Conservation (phyloP, 495 filamentous ascomycete species). For the Astrothelium macrocarpum region DNA sequence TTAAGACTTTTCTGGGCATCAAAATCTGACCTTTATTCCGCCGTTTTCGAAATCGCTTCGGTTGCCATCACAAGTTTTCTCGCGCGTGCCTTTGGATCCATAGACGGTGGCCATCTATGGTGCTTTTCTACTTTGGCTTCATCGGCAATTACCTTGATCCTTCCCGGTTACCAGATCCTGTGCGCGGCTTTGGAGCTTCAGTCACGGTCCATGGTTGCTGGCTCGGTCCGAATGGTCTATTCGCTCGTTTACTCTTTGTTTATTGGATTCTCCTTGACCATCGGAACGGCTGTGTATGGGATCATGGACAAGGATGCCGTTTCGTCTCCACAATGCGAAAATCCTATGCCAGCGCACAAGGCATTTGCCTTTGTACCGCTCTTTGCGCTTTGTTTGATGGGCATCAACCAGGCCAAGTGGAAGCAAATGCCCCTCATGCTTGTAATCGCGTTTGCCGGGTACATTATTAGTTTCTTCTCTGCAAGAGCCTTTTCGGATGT, state of each 20-base stretch:
- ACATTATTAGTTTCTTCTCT: constrained; percentile 12
- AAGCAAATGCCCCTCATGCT: constrained; percentile 8
- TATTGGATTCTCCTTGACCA: constrained; percentile 11
- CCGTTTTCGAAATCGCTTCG: constrained; percentile 6
- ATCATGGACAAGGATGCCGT: constrained; percentile 9
- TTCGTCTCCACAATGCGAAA: constrained; percentile 3
- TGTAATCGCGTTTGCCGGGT: constrained; percentile 6
- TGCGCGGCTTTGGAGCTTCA: constrained; percentile 10
- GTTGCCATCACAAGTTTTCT: constrained; percentile 6
- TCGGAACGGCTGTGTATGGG: constrained; percentile 11
- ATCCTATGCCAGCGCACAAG: constrained; percentile 6
- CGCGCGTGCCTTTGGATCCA: constrained; percentile 6
- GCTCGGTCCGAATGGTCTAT: constrained; percentile 11
- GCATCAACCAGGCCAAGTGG: background rate
- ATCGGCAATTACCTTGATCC: constrained; percentile 13
- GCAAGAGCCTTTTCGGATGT: background rate
- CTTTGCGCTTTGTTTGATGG: constrained; percentile 5
- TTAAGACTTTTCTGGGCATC: background rate
- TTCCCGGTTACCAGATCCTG: constrained; percentile 8
- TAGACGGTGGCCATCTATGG: constrained; percentile 5
- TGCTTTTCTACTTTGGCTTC: constrained; percentile 12
- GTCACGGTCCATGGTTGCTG: constrained; percentile 6
- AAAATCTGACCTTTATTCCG: constrained; percentile 4
- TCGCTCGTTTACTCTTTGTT: constrained; percentile 14
- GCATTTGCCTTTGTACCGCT: constrained; percentile 10